These are phyloP conservation scores for Trypanosoma grayi DNA, from an alignment of 208 protist genomes.

Conservation along the genomic window DNA sequence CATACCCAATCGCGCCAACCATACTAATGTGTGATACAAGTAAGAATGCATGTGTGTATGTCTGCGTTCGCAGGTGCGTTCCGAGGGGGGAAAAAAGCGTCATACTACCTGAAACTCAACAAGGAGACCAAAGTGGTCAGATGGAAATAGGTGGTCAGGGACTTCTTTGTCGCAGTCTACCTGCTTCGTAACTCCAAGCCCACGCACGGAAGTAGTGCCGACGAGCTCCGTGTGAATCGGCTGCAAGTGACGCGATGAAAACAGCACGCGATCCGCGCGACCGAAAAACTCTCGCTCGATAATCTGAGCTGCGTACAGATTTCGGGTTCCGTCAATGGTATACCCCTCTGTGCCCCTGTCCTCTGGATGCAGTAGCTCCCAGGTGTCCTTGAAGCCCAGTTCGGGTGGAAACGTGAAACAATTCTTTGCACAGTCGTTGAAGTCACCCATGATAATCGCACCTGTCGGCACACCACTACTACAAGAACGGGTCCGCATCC, in stretches of 20 bases:
- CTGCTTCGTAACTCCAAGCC: conserved; percentile 28
- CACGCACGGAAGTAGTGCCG: conserved; percentile 40
- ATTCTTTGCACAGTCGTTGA: conserved; percentile 48
- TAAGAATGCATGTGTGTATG: conserved; percentile 3
- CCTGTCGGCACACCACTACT: conserved; percentile 2
- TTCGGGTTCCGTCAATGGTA: conserved; percentile 50
- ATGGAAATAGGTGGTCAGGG: conserved; percentile 50
- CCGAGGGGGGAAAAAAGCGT: background rate
- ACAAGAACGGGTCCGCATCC: conserved; percentile 16
- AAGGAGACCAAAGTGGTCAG: conserved; percentile 58
- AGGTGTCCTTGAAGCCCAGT: conserved; percentile 47
- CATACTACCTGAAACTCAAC: conserved; percentile 53
- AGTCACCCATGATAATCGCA: conserved; percentile 52
- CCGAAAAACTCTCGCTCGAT: conserved; percentile 66
- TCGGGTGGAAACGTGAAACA: conserved; percentile 35
- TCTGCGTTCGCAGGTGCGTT: background rate
- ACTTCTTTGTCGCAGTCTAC: conserved; percentile 36
- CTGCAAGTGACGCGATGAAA: conserved; percentile 35
- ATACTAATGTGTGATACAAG: background rate
- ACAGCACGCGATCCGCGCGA: conserved; percentile 49
- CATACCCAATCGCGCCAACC: no score
- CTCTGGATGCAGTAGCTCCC: conserved; percentile 35
- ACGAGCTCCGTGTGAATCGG: conserved; percentile 45
- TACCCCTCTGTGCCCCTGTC: conserved; percentile 33
- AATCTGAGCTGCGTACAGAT: conserved; percentile 46